Base-by-base conservation (phyloP, 2,329 filamentous ascomycete species). In the Xylaria multiplex region DNA sequence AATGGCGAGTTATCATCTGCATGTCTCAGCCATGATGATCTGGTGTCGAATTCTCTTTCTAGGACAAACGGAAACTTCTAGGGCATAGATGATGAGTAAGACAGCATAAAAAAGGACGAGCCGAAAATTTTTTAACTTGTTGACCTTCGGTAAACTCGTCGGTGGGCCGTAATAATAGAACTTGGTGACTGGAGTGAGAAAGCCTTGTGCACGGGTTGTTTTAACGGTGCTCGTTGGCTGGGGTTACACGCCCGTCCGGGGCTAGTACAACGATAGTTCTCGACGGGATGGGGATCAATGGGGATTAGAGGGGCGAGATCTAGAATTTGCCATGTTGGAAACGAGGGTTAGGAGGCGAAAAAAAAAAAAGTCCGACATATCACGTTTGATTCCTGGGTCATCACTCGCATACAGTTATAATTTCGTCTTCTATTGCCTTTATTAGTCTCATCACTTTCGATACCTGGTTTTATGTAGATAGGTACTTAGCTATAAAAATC, bases 1-100 rank as follows among this genome's bases (percentile, higher is more conserved):
- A 74, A 73, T 73, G 62, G 66, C 57, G 62, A 70, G 65, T 64
- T 66, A 65, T 67, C 68, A 57, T 68, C 59, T 69, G 69, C 62
- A 66, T 70, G 69, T 70, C 62, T 71, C 60, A 62, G 66, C 67
- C 30, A 49, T 40, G 5, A 59, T 48, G 22, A 43, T 43, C 42
- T 48, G 30, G 50, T 43, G 50, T 43, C 60, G 48, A 66, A 59
- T 32, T 13, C 59, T 45, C 30, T 62, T 58, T 54, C 65, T 24
- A 64, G 65, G 63, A 71, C 68, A 55, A 67, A 65, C 57, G 67
- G 64, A 48, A 30, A 68, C 60, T 69, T 70, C 59, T 63, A 30
- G 16, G 50, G 43, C 30, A 52, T 50, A 45, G 52, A 64, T 50
- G 59, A 64, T 60, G 65, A 71, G 62, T 66, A 68, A 57, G 49